Conservation (phyloP, 2,329 filamentous ascomycete species). For the Rutstroemia sp. region DNA sequence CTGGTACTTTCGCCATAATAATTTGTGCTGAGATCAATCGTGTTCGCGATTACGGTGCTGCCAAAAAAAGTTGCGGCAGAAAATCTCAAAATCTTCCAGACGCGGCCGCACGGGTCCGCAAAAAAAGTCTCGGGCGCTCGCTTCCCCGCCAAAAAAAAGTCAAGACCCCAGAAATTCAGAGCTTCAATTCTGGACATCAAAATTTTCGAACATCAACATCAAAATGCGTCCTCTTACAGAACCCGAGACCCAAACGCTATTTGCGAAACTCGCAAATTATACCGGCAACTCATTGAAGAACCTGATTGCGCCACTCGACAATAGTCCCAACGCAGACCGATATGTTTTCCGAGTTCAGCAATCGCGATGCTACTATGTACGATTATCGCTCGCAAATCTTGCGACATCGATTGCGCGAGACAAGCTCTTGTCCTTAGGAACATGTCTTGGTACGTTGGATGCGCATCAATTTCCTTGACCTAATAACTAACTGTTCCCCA, state of each 20-base stretch:
- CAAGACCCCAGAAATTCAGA: conserved; percentile 12
- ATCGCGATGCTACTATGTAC: conserved; percentile 84
- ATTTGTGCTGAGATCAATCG: conserved; percentile 7
- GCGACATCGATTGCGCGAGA: conserved; percentile 79
- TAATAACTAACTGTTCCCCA: conserved; percentile 24
- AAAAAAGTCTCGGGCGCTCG: conserved; percentile 22
- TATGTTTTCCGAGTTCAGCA: conserved; percentile 81
- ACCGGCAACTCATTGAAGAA: conserved; percentile 80
- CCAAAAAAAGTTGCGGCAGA: conserved; percentile 2
- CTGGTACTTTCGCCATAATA: conserved; percentile 28
- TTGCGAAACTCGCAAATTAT: conserved; percentile 91
- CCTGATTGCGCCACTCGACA: conserved; percentile 67
- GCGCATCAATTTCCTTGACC: not conserved
- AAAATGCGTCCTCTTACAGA: conserved; percentile 76
- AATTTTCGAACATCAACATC: not conserved
- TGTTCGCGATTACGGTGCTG: not conserved
- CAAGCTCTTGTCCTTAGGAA: conserved; percentile 79
- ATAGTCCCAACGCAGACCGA: conserved; percentile 62
- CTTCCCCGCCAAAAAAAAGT: conserved; percentile 19
- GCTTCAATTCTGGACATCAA: not conserved
- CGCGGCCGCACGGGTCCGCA: conserved; percentile 16
- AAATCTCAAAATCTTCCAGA: conserved; percentile 9
- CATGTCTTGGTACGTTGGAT: conserved; percentile 56
- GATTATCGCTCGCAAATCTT: conserved; percentile 81
- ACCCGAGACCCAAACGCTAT: conserved; percentile 71